Conservation (phyloP, 345 rosid genomes). For the Theobroma cacao region DNA sequence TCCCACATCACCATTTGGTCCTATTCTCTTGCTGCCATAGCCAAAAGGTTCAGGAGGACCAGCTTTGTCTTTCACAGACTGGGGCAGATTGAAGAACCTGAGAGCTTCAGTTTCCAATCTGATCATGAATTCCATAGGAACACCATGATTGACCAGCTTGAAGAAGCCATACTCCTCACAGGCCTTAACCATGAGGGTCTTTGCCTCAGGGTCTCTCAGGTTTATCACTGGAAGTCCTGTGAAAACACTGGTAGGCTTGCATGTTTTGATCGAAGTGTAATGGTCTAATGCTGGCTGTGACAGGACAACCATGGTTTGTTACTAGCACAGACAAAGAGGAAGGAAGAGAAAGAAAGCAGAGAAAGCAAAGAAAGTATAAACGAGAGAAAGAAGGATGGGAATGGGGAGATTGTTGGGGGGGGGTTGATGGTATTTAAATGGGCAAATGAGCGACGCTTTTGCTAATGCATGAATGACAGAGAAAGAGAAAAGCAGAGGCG, state of each 20-base stretch:
- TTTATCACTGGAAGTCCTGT: slow-evolving; percentile 57
- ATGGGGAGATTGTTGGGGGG: background rate
- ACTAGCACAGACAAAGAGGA: slow-evolving; percentile 1
- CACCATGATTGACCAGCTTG: slow-evolving; percentile 73
- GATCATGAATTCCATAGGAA: slow-evolving; percentile 47
- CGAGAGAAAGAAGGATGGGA: too few relatives aligned
- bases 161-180: slow-evolving; percentile 81
- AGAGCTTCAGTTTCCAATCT: slow-evolving; percentile 56
- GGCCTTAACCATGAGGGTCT: slow-evolving; percentile 46
- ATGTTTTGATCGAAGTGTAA: slow-evolving; percentile 51
- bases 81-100: slow-evolving; percentile 61
- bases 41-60: slow-evolving; percentile 92
- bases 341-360: background rate
- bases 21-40: slow-evolving; percentile 77
- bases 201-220: slow-evolving; percentile 61
- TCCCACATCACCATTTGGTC: slow-evolving; percentile 79
- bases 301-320: slow-evolving; percentile 60
- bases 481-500: slow-evolving; percentile 22
- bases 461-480: slow-evolving; percentile 16
- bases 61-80: slow-evolving; percentile 57
- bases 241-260: slow-evolving; percentile 41
- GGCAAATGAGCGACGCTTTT: slow-evolving; percentile 3
- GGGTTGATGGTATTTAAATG: slow-evolving; percentile 13
- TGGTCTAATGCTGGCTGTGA: slow-evolving; percentile 58
- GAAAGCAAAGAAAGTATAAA: background rate